Conservation (phyloP, 2,329 filamentous ascomycete genomes). For the Scytalidium sp. region DNA sequence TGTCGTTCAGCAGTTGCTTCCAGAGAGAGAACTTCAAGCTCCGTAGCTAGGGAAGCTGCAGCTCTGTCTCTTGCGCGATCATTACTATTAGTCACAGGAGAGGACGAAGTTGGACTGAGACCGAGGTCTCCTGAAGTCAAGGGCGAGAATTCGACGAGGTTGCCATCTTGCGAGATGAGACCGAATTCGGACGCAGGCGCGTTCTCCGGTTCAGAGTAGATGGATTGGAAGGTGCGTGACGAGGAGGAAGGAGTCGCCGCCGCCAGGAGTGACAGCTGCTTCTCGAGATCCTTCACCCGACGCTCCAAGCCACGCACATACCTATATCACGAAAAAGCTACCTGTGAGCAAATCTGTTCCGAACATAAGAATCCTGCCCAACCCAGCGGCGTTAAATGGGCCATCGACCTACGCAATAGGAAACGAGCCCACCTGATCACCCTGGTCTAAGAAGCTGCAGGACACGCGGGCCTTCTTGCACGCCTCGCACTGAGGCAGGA, state of each 20-base stretch:
- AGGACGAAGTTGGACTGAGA: slow-evolving; percentile 1
- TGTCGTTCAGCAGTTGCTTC: slow-evolving; percentile 42
- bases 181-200: slow-evolving; percentile 1
- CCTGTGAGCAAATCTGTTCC: not conserved
- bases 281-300: slow-evolving; percentile 23
- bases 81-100: too few species aligned
- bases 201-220: not conserved
- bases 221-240: not conserved
- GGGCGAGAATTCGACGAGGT: not conserved
- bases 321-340: slow-evolving; percentile 12
- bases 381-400: too few species aligned
- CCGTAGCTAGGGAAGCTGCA: slow-evolving; percentile 26
- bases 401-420: slow-evolving; percentile 33
- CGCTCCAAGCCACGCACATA: slow-evolving; percentile 33
- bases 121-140: not conserved
- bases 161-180: not conserved
- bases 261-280: slow-evolving; percentile 10
- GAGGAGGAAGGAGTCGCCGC: not conserved
- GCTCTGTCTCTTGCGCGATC: slow-evolving; percentile 9
- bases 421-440: slow-evolving; percentile 36
- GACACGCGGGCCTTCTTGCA: slow-evolving; percentile 32
- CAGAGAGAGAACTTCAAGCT: slow-evolving; percentile 36
- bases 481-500: slow-evolving; percentile 35
- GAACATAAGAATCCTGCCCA: too few species aligned
- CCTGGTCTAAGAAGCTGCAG: slow-evolving; percentile 39